Evolutionary conservation across 2,329 filamentous ascomycete species (phyloP), one percentile per base, ranked within the genome.

Genomic region (Colletotrichum sp.): DNA sequence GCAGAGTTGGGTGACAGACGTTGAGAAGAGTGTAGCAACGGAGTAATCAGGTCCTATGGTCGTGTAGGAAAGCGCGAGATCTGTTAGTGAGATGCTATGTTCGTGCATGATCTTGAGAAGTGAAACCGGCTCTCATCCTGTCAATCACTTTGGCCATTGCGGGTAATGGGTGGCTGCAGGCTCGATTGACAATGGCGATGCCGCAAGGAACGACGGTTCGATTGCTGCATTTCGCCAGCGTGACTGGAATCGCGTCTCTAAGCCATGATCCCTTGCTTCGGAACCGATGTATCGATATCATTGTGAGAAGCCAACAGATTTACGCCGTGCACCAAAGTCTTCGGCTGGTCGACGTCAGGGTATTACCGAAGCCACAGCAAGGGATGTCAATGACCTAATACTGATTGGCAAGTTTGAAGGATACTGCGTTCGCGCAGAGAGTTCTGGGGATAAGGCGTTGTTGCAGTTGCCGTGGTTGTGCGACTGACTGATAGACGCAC

Each of bases 61-160:
- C 21, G 18, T 26, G 52, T 66, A 30, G 34, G 15, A 44, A 57
- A 34, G 60, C 21, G 69, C 69, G 24, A 77, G 73, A 77, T 77
- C 73, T 77, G 64, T 66, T 30, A 69, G 34, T 30, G 24, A 32
- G 12, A 39, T 65, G 72, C 36, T 55, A 66, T 67, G 18, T 30
- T 63, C 15, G 69, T 77, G 76, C 73, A 77, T 77, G 69, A 77
- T 77, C 69, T 77, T 71, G 65, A 5, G 34, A 69, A 72, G 68
- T 72, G 65, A 76, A 49, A 69, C 72, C 30, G 30, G 16, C 12
- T 26, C 36, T 59, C 32, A 18, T 39, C 36, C 44, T 32, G 26
- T 36, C 44, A 65, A 24, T 68, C 30, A 21, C 18, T 18, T 28
- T 24, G 36, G 4, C 26, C 15, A 49, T 57, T 30, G 39, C 65